These are phyloP conservation scores for Rutstroemia sp. DNA, from an alignment of 2,329 filamentous ascomycete genomes.

Conservation along the genomic window DNA sequence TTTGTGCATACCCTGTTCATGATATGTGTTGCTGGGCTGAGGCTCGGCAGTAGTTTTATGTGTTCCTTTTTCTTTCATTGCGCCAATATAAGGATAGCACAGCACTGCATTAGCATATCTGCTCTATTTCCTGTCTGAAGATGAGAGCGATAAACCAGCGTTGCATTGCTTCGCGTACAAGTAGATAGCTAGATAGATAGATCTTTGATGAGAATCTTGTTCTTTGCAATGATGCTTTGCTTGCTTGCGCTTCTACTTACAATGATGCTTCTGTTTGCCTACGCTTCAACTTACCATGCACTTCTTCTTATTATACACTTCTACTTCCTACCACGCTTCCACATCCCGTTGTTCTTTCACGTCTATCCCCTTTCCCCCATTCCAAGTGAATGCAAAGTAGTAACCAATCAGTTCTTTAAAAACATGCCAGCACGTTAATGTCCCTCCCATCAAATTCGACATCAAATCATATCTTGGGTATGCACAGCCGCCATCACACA, in stretches of 20 bases:
- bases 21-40: not conserved
- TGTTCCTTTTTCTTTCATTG: not conserved
- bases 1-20: not conserved
- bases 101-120: not conserved
- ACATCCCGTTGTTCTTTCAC: too few species aligned
- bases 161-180: not conserved
- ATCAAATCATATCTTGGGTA: too few species aligned
- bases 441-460: too few species aligned
- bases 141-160: not conserved
- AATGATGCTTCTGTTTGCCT: too few species aligned
- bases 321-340: too few species aligned
- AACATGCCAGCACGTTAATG: too few species aligned
- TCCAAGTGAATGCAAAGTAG: too few species aligned
- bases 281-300: too few species aligned
- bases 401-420: too few species aligned
- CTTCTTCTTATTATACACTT: not conserved
- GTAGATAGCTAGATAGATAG: not conserved
- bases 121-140: not conserved
- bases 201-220: not conserved
- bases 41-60: not conserved
- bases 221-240: not conserved
- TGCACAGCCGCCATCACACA: too few species aligned
- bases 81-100: not conserved
- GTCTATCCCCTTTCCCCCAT: too few species aligned
- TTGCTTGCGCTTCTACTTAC: not conserved